A percentile compares a stretch with the other conserved stretches of the same genome.
These are phyloP conservation scores for Yamadazyma oceani DNA, from an alignment of 1,139 yeast species.

Conservation along the genomic window DNA sequence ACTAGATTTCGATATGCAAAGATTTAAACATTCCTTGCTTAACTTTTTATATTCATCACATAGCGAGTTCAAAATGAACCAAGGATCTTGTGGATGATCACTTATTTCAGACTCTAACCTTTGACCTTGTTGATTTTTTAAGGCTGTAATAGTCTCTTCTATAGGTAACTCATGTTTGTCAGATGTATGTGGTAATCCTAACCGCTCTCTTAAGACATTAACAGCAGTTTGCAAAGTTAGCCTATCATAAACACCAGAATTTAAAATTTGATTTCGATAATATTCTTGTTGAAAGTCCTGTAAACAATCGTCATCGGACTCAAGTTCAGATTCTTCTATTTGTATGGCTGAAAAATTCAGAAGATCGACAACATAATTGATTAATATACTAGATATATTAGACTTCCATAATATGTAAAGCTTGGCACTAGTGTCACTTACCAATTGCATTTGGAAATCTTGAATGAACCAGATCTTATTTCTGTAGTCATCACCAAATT, in stretches of 20 bases:
- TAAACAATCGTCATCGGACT: constrained; percentile 19
- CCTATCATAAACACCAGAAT: constrained; percentile 47
- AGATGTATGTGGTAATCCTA: constrained; percentile 9
- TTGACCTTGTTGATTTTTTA: constrained; percentile 7
- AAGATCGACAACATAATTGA: constrained; percentile 21
- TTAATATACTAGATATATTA: constrained; percentile 51
- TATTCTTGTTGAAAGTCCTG: constrained; percentile 34
- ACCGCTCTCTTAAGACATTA: constrained; percentile 31
- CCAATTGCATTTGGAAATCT: constrained; percentile 32
- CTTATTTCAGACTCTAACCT: background rate
- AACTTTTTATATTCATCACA: constrained; percentile 66
- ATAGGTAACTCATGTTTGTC: constrained; percentile 13
- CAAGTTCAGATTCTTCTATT: constrained; percentile 11
- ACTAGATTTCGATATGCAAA: constrained; percentile 12
- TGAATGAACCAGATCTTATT: constrained; percentile 52
- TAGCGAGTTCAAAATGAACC: constrained; percentile 62
- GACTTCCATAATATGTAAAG: constrained; percentile 60
- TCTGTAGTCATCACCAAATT: constrained; percentile 13
- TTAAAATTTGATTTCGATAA: constrained; percentile 45
- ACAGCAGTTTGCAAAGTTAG: constrained; percentile 44
- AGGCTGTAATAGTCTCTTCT: constrained; percentile 22
- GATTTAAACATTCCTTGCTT: constrained; percentile 50
- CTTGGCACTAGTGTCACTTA: constrained; percentile 23
- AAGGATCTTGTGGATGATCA: constrained; percentile 21
- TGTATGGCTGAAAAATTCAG: constrained; percentile 19